A percentile compares a stretch with the other conserved stretches of the same genome.
Evolutionary conservation across 352 stramenopile genomes (phyloP).

Genomic region (Pythium monospermum): DNA sequence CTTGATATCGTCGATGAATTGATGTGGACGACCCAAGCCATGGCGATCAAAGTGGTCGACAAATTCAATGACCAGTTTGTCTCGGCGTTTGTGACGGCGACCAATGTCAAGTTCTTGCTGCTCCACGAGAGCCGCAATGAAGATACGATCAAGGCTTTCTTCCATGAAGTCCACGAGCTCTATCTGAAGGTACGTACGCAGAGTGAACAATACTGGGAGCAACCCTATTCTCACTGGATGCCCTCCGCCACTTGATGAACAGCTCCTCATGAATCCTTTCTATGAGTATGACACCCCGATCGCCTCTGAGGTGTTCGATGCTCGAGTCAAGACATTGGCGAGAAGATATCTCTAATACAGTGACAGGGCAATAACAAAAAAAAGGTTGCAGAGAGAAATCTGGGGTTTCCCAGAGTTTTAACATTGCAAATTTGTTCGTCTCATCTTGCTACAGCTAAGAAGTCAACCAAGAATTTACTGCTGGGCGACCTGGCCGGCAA

Average conservation of each 20-base stretch:
- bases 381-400: too few species aligned
- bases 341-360: conserved; percentile 75
- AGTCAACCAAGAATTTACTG: conserved; percentile 52
- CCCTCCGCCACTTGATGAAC: too few species aligned
- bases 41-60: conserved; percentile 91
- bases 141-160: conserved; percentile 95
- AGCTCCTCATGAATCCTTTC: conserved; percentile 96
- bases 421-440: conserved; percentile 31
- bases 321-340: conserved; percentile 85
- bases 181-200: conserved; percentile 92
- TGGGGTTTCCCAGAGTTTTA: conserved; percentile 13
- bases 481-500: conserved; percentile 93
- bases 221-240: too few species aligned
- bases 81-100: conserved; percentile 94
- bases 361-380: too few species aligned
- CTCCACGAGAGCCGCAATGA: conserved; percentile 93
- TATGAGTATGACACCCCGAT: conserved; percentile 95
- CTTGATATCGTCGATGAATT: conserved; percentile 96
- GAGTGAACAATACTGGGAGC: neutral
- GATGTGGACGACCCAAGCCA: conserved; percentile 92
- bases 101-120: conserved; percentile 95
- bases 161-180: conserved; percentile 96
- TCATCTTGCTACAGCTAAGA: conserved; percentile 23
- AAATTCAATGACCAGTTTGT: conserved; percentile 98
- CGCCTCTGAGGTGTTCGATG: conserved; percentile 91